These are phyloP conservation scores for Penicillium psychrofluorescens DNA, from an alignment of 495 filamentous ascomycete genomes.

Conservation along the genomic window DNA sequence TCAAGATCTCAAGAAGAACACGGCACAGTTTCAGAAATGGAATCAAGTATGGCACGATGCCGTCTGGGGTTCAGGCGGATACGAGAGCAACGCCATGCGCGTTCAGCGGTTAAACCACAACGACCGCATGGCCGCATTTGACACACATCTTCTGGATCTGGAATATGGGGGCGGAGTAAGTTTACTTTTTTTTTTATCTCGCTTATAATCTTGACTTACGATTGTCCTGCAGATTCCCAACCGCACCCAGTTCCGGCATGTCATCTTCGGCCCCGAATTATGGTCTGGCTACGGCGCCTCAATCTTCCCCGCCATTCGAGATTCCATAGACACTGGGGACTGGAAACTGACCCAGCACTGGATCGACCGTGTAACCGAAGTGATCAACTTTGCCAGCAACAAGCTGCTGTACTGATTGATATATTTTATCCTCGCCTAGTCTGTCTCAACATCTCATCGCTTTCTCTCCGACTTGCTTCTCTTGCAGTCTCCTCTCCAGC, in stretches of 20 bases:
- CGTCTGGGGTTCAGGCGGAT: conserved; percentile 58
- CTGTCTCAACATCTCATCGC: conserved; percentile 2
- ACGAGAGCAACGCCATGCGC: conserved; percentile 59
- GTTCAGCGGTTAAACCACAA: conserved; percentile 63
- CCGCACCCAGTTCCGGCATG: conserved; percentile 90
- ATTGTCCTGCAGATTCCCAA: conserved; percentile 63
- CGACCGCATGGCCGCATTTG: conserved; percentile 66
- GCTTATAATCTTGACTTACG: conserved; percentile 4
- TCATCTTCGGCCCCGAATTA: conserved; percentile 74
- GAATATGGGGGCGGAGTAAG: conserved; percentile 61
- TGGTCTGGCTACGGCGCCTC: conserved; percentile 71
- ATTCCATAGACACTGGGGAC: conserved; percentile 65
- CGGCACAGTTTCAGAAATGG: conserved; percentile 64
- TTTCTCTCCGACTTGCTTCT: too few species aligned
- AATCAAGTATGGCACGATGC: conserved; percentile 62
- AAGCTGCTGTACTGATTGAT: conserved; percentile 43
- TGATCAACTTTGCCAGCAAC: conserved; percentile 58
- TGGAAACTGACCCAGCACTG: conserved; percentile 63
- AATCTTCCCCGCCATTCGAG: conserved; percentile 79
- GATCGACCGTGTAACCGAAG: conserved; percentile 63
- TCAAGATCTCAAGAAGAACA: conserved; percentile 47
- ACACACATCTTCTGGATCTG: conserved; percentile 74
- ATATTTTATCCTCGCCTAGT: conserved; percentile 6
- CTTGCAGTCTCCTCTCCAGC: too few species aligned
- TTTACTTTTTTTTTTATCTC: conserved; percentile 1